Evolutionary conservation across 768 basidiomycete genomes (phyloP), one percentile per base, ranked within the genome.

Genomic region (Tephrocybe rancida): DNA sequence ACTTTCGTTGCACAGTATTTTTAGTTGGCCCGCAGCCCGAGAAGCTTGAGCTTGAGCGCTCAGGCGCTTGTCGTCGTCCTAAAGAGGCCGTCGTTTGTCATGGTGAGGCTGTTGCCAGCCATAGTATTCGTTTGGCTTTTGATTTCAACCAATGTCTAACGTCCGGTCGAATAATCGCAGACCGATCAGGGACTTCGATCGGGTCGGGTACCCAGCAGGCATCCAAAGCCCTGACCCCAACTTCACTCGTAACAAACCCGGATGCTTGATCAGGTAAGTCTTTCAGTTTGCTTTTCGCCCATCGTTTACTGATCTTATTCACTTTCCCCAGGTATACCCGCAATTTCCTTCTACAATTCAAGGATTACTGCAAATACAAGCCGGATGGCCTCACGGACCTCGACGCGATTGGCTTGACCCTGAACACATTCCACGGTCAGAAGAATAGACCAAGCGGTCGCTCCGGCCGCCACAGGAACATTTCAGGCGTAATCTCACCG

Each of bases 321-420:
- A 0, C 1, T 8, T n/a, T 30, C 21, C 56, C 8, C 30, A 93
- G 96, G 64, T 99, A 99, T 68, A 93, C 98, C 69, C 93, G 95
- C 30, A 93, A 95, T 18, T 99, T 99, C 85, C 81, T 99, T 22
- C 73, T 99, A 54, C 96, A 99, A 67, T 99, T 99, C 76, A 95
- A 96, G 91, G 72, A 75, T 21, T 73, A 96, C 55, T 99, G 97
- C 80, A 91, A 86, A 70, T 96, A 98, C 74, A 95, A 95, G 71
- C 96, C 97, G 2, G 93, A 92, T 49, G 79, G 82, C 50, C 86
- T 98, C 24, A 93, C 95, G 35, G 84, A 92, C 55, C 81, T 98
- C 50, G 93, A 94, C 59, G 87, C 88, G 9, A 88, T 98, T 62
- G 96, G 96, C 50, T 83, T 98, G 48, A 93, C 95, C 64, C 88